Percentiles rank a stretch among this genome's conserved stretches.
These are phyloP conservation scores for Ophiosphaerella herpotricha DNA, from an alignment of 2,329 filamentous ascomycete species.

Conservation along the genomic window DNA sequence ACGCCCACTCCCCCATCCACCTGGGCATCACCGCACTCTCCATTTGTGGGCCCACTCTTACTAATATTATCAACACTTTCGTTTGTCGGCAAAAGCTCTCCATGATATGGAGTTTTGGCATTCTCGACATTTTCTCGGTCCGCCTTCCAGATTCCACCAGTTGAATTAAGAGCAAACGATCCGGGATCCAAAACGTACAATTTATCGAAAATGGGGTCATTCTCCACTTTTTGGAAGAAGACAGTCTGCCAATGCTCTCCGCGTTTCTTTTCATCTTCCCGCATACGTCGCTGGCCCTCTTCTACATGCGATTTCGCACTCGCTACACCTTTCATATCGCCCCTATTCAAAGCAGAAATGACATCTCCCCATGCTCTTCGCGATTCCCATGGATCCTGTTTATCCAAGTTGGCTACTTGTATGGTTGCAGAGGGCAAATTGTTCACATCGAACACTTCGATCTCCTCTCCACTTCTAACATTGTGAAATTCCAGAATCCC, in stretches of 20 bases:
- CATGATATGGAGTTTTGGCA: conserved; percentile 36
- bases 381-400: conserved; percentile 54
- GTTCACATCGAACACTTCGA: conserved; percentile 45
- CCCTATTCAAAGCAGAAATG: conserved; percentile 43
- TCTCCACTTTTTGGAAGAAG: conserved; percentile 46
- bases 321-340: conserved; percentile 48
- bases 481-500: conserved; percentile 47
- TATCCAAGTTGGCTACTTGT: conserved; percentile 32
- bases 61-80: conserved; percentile 5
- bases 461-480: conserved; percentile 31
- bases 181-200: conserved; percentile 23
- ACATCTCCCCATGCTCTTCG: conserved; percentile 51
- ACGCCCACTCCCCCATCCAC: too few species aligned
- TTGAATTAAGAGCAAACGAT: conserved; percentile 27
- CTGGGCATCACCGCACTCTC: neutral
- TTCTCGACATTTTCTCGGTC: conserved; percentile 27
- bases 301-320: conserved; percentile 41
- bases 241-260: conserved; percentile 46
- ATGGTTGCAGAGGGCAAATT: conserved; percentile 24
- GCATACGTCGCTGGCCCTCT: conserved; percentile 49
- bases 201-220: conserved; percentile 32
- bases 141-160: conserved; percentile 41
- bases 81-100: conserved; percentile 31
- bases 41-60: neutral
- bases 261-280: conserved; percentile 43